A percentile compares a stretch with the other conserved stretches of the same genome.
phyloP scores from a whole-genome alignment of 306 rosid species.

The Prunus mongolica region DNA sequence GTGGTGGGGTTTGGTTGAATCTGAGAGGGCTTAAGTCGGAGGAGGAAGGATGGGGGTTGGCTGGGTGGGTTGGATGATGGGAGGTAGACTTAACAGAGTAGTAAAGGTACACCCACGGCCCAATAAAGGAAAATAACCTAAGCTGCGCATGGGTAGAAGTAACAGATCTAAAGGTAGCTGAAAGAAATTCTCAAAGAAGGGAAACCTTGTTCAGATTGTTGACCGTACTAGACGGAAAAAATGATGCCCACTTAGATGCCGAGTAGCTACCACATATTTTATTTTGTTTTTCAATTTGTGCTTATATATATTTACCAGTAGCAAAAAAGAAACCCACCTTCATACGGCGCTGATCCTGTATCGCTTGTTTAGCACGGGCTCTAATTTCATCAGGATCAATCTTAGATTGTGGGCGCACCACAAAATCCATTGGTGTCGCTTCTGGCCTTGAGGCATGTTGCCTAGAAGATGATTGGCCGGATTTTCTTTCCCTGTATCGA shows the following conservation, averaged over 20 bases:
- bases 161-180: neutral
- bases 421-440: slow-evolving; percentile 93
- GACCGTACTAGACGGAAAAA: neutral
- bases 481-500: slow-evolving; percentile 65
- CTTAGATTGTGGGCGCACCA: slow-evolving; percentile 91
- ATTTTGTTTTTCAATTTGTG: neutral
- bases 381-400: slow-evolving; percentile 91
- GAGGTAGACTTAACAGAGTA: too few species aligned
- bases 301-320: neutral
- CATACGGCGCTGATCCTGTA: slow-evolving; percentile 85
- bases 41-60: too few species aligned
- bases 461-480: slow-evolving; percentile 81
- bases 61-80: too few species aligned
- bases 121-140: neutral
- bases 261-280: neutral
- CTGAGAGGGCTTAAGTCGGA: too few species aligned
- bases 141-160: too few species aligned
- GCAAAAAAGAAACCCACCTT: slow-evolving; percentile 51
- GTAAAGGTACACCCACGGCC: neutral
- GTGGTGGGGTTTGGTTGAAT: too few species aligned
- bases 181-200: neutral
- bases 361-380: slow-evolving; percentile 75
- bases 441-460: slow-evolving; percentile 86
- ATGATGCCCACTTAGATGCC: neutral
- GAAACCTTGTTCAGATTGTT: neutral